Base-by-base conservation (phyloP, 2,329 filamentous ascomycete species). In the Endothia cerciana region DNA sequence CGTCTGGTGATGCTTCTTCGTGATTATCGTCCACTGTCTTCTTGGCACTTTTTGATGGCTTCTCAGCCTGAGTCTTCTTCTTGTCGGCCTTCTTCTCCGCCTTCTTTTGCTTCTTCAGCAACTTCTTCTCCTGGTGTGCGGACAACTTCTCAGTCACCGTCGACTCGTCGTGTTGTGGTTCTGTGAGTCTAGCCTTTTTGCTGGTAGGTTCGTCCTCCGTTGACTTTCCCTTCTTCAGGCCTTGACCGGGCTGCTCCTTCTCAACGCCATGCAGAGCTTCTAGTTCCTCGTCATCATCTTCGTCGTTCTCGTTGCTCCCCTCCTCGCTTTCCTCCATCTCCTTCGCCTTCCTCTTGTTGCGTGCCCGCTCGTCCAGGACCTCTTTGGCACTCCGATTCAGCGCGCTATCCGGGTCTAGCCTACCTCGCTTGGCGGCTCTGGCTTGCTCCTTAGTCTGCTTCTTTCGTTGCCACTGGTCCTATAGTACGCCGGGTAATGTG, bases 361-460 rank as follows among this genome's bases (percentile, higher is more conserved):
- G 81, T 53, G 85, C 87, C 63, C 85, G 82, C 75, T 97, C 94
- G 71, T 96, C 93, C 87, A 97, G 90, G 68, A 97, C 88, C 77
- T 98, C 94, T 77, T 97, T 94, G 68, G 93, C 94, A 70, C 89
- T 95, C 70, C 81, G 82, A 82, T 96, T 95, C 70, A 85, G 77
- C 69, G 90, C 89, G 74, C 93, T 93, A 71, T 94, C 92, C 33
- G 95, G 94, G 73, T 98, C 92, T 49, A 98, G 85, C 80, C 97
- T 98, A 67, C 91, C 92, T 75, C 90, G 87, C 80, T 93, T 93
- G 64, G 93, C 91, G 71, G 91, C 89, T 69, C 88, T 87, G 67
- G 92, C 92, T 78, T 97, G 87, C 77, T 93, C 91, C 77, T 97
- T 97, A 60, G 93, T 94, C 80, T 98, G 94, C 82, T 98, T 98